Percentiles rank a stretch among this genome's conserved stretches.
Conservation (phyloP, 257 asterid species). For the Solanum okadae region DNA sequence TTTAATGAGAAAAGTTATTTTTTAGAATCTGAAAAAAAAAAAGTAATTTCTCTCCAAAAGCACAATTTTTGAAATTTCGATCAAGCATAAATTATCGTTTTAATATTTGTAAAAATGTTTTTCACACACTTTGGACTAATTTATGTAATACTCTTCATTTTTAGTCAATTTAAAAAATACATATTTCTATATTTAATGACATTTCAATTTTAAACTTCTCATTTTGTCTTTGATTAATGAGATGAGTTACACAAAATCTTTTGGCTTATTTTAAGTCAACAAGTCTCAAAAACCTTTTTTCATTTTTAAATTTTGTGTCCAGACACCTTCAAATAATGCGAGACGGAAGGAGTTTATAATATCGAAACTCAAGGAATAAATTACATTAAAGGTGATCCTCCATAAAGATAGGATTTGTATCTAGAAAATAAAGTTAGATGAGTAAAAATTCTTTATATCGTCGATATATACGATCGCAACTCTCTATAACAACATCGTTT, state of each 20-base stretch:
- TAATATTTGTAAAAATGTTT: too few species aligned
- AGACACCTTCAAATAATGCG: too few species aligned
- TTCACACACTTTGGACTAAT: not conserved
- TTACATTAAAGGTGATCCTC: not conserved
- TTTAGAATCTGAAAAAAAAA: too few species aligned
- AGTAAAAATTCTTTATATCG: too few species aligned
- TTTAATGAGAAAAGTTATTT: too few species aligned
- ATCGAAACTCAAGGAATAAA: fast-evolving
- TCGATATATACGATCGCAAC: too few species aligned
- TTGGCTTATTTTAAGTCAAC: not conserved
- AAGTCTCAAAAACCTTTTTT: too few species aligned
- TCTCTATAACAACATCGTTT: too few species aligned
- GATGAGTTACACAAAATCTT: not conserved
- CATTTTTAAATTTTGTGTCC: too few species aligned
- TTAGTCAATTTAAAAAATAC: not conserved
- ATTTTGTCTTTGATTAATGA: not conserved
- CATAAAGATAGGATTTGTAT: not conserved
- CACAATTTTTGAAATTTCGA: not conserved
- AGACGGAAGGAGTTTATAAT: too few species aligned
- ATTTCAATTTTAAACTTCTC: not conserved
- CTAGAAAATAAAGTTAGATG: not conserved
- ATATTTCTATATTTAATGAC: not conserved
- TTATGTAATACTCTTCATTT: too few species aligned
- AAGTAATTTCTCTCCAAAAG: not conserved
- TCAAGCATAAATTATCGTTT: not conserved